Percentiles rank a stretch among this genome's conserved stretches.
phyloP scores from a whole-genome alignment of 441 rosid species.

The Sinapis alba region DNA sequence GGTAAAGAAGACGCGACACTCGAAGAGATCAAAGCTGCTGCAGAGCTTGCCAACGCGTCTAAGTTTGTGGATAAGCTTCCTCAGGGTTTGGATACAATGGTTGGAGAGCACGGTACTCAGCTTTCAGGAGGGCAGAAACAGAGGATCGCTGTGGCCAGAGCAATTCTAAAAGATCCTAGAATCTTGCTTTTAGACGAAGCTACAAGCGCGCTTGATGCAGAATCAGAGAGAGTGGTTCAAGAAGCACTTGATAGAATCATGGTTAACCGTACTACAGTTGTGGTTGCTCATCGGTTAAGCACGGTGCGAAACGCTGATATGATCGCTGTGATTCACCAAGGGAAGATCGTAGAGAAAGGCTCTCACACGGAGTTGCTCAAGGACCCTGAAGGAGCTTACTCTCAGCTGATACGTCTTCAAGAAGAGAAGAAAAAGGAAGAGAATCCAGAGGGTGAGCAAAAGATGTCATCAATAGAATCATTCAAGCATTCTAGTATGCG shows the following conservation, averaged over 20 bases:
- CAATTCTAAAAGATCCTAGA: conserved; percentile 67
- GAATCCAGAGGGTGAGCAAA: conserved; percentile 20
- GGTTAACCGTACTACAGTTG: conserved; percentile 74
- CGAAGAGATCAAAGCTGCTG: conserved; percentile 70
- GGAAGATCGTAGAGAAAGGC: conserved; percentile 72
- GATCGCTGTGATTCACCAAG: conserved; percentile 74
- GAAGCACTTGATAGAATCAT: conserved; percentile 74
- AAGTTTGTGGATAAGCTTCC: conserved; percentile 80
- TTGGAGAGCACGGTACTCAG: conserved; percentile 86
- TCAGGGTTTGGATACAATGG: conserved; percentile 83
- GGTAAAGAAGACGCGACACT: conserved; percentile 70
- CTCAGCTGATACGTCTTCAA: conserved; percentile 48
- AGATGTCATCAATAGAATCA: conserved; percentile 35
- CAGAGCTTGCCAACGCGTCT: conserved; percentile 76
- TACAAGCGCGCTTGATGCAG: conserved; percentile 82
- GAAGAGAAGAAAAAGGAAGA: conserved; percentile 30
- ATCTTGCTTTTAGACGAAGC: conserved; percentile 84
- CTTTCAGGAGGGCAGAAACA: conserved; percentile 90
- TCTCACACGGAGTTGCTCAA: conserved; percentile 47
- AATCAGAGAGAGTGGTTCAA: conserved; percentile 75
- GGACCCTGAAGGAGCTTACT: conserved; percentile 51
- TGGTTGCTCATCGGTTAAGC: conserved; percentile 79
- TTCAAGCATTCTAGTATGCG: conserved; percentile 46
- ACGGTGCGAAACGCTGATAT: conserved; percentile 65
- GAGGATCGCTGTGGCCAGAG: conserved; percentile 87